Conservation (phyloP, 352 stramenopile genomes). For the Bremia lactucae region DNA sequence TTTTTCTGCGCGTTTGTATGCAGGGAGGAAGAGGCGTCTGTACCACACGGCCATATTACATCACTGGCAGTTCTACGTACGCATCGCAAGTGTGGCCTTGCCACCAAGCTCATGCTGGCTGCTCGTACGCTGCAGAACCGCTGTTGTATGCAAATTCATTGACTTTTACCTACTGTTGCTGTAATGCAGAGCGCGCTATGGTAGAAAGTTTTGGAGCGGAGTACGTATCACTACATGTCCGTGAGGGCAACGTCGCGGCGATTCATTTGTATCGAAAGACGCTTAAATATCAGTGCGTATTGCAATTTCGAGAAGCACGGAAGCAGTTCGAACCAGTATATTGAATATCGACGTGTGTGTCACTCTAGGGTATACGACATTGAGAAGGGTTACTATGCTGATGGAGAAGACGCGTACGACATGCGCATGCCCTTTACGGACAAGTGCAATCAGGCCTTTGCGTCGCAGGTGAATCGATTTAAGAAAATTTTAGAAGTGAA, state of each 20-base stretch:
- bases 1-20: not conserved
- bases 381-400: slow-evolving; percentile 99
- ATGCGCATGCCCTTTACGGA: slow-evolving; percentile 94
- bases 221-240: slow-evolving; percentile 99
- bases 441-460: slow-evolving; percentile 81
- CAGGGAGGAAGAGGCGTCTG: slow-evolving; percentile 73
- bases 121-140: slow-evolving; percentile 43
- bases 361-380: slow-evolving; percentile 90
- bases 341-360: not conserved
- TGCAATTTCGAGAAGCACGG: not conserved
- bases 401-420: slow-evolving; percentile 99
- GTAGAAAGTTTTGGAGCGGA: slow-evolving; percentile 94
- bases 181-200: slow-evolving; percentile 87
- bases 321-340: not conserved
- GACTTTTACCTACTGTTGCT: not conserved
- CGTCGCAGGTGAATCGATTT: slow-evolving; percentile 72
- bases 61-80: slow-evolving; percentile 95
- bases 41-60: slow-evolving; percentile 98
- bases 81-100: slow-evolving; percentile 94
- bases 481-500: slow-evolving; percentile 75
- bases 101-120: slow-evolving; percentile 96
- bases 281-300: slow-evolving; percentile 90
- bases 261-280: slow-evolving; percentile 98
- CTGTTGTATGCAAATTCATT: not conserved
- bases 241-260: slow-evolving; percentile 95